These are phyloP conservation scores for Yamadazyma songkhlaensis DNA, from an alignment of 1,139 yeast genomes.

Conservation along the genomic window DNA sequence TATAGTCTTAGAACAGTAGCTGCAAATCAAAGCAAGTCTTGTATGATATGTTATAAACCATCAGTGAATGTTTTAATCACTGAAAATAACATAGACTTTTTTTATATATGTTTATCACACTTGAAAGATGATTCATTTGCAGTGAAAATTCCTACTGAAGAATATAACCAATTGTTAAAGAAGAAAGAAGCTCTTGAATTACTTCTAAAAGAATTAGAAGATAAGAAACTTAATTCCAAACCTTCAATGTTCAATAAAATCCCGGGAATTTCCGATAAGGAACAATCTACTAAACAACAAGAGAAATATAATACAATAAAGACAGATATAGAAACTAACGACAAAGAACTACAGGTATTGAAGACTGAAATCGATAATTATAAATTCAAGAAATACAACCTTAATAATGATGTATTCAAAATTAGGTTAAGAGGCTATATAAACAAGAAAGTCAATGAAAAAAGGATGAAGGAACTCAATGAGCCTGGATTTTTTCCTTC, in stretches of 20 bases:
- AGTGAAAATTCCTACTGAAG: slow-evolving; percentile 44
- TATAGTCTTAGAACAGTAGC: slow-evolving; percentile 60
- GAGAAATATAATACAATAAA: slow-evolving; percentile 14
- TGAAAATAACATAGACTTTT: slow-evolving; percentile 53
- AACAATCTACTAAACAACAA: slow-evolving; percentile 14
- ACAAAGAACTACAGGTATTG: slow-evolving; percentile 19
- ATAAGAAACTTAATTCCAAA: slow-evolving; percentile 24
- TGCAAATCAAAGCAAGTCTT: slow-evolving; percentile 51
- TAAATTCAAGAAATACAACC: slow-evolving; percentile 44
- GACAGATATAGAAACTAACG: slow-evolving; percentile 19
- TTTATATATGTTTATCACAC: slow-evolving; percentile 68
- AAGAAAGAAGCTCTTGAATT: slow-evolving; percentile 35
- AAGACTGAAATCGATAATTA: slow-evolving; percentile 21
- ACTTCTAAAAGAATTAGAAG: slow-evolving; percentile 35
- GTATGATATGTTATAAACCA: slow-evolving; percentile 68
- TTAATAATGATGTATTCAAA: slow-evolving; percentile 53
- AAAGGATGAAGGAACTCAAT: slow-evolving; percentile 37
- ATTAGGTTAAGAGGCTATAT: slow-evolving; percentile 45
- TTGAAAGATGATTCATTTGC: slow-evolving; percentile 64
- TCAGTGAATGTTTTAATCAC: slow-evolving; percentile 60
- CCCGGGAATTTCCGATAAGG: slow-evolving; percentile 19
- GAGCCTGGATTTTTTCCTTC: slow-evolving; percentile 52
- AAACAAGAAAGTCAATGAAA: slow-evolving; percentile 36
- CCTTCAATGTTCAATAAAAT: slow-evolving; percentile 35
- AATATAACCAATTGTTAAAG: slow-evolving; percentile 42